Base-by-base conservation (phyloP, 192 early-diverging fungal species). In the Coemansia brasiliensis region DNA sequence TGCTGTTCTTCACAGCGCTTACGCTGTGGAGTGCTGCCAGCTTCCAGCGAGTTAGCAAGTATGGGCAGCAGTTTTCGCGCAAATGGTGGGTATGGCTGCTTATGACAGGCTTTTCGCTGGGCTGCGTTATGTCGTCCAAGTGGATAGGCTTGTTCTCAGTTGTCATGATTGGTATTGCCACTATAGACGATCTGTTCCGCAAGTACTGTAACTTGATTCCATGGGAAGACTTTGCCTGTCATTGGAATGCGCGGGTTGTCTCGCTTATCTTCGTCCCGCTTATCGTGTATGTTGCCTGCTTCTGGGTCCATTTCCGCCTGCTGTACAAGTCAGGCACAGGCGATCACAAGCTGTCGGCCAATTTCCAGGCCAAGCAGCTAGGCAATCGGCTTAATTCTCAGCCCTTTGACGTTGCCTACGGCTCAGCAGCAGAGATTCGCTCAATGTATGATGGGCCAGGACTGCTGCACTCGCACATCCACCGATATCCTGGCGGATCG, bases 81-180 rank as follows among this genome's bases (percentile, higher is more conserved):
- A 64, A 74, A 16, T 91, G 89, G 89, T 91, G 80, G 80, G 44
- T 61, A 24, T 87, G 87, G 87, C 59, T 91, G 16, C 26, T 76
- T 22, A 57, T 79, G 39, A 85, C 88, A 1, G 89, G 89, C n/a
- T 39, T 88, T 11, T 86, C 86, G 24, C 71, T 91, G 21, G 89
- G 89, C 27, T 71, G 72, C 29, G 86, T 88, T 21, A 67, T 82
- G 41, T 66, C 69, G 79, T 96, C 39, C 69, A 99, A 99, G 74
- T 99, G 95, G 96, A 88, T 98, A 20, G 96, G 96, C 2, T 60
- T 99, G 15, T 96, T 99, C 80, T 86, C 85, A 46, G 89, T 94
- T 24, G 88, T 92, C 13, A 74, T 96, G 46, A 91, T 96, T 54
- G 95, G 94, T 24, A 56, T 96, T 51, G 89, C 91, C 54, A 96